Base-by-base conservation (phyloP, 345 rosid genomes). In the Gossypioides kirkii region DNA sequence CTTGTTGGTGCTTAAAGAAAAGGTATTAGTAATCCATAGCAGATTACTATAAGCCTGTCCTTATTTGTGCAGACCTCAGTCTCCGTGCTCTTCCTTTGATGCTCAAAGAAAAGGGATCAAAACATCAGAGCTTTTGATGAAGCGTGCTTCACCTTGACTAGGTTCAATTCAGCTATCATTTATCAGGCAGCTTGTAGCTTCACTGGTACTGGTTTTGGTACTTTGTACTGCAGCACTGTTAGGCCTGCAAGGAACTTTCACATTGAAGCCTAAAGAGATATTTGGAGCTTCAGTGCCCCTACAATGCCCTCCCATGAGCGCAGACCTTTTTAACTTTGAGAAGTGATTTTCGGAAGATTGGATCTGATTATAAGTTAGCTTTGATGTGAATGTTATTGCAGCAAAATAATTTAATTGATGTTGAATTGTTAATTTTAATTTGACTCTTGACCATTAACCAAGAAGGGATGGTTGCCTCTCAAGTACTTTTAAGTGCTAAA, bases 11-110 rank as follows among this genome's bases (percentile, higher is more conserved):
- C 61, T 23, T 3, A 58, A 58, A 4, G 36, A 58, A 23, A 58
- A 58, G 17, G 3, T 26, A 25, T 25, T 2, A 58, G 38, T 58
- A 8, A 58, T 4, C 6, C 7, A 10, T 10, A 28, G 26, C 46
- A 28, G 22, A 67, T 66, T 46, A 23, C 55, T 23, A 36, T 10
- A 11, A 28, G 20, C 52, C 13, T 11, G 6, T 43, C 26, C 9
- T 9, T 64, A 6, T 42, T 42, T 64, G 4, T 8, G 46, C 10
- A 52, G 18, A 25, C 71, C 55, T 43, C 56, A 47, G 25, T 47
- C 56, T 67, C 32, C 72, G 52, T 69, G n/a, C 72, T 69, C 46
- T 68, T 50, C 10, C 59, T 50, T 50, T 50, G 46, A 8, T 10
- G 45, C 60, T 10, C 59, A 49, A 16, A 28, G 36, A 50, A 28